Base-by-base conservation (phyloP, 1,284 basidiomycete genomes). In the Chalciporus sp. region DNA sequence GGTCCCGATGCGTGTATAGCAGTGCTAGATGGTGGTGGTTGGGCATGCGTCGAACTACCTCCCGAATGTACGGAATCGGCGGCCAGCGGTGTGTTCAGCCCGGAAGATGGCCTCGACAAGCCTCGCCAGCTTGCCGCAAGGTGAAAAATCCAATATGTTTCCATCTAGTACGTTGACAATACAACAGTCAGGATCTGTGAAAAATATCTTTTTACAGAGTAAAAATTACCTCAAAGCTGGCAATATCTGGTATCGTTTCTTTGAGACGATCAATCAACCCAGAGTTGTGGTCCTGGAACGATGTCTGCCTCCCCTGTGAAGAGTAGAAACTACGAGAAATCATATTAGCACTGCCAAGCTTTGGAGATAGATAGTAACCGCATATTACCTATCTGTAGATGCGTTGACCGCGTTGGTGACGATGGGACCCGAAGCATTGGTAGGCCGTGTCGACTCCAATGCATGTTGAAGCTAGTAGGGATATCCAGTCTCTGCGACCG, bases 281-380 rank as follows among this genome's bases (percentile, higher is more conserved):
- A 16, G 76, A 74, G 65, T 94, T 94, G 62, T 83, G 76, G 70
- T 94, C 92, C 31, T 83, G 81, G 68, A 94, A 94, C 1, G 87
- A 85, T 2, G 90, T 91, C 58, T 84, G 83, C 52, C 91, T 77
- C 39, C 91, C 91, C 73, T 94, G 91, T 12, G 89, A 90, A 42
- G 89, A 89, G 74, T 94, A 93, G 72, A 93, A 93, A 67, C 88
- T 90, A 60, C 16, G 9, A 39, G 43, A 23, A 39, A 17, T 28
- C 33, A 40, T 31, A 20, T 66, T 16, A 67, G 52, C 16, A 40
- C 11, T 31, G 16, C 40, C 44, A 14, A 29, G 33, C 29, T 31
- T 16, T 40, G 19, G 42, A 29, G 19, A 58, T 51, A 49, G 40
- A 39, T 44, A 29, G 47, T 33, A 41, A 14, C 19, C 31, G 42